phyloP scores from a whole-genome alignment of 768 basidiomycete genomes.

The Suillus sp. region DNA sequence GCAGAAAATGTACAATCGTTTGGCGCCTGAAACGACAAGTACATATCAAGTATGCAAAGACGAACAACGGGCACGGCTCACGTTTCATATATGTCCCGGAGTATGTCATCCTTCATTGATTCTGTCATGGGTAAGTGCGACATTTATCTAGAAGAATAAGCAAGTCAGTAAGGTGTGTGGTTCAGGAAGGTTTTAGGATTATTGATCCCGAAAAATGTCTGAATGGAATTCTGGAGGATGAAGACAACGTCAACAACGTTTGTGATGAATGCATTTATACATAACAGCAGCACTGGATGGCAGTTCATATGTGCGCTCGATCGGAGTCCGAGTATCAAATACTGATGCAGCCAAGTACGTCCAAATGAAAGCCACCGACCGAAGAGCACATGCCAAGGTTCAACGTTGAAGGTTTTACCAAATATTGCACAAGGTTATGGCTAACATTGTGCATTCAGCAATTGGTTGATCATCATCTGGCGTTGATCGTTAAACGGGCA shows the following conservation, averaged over 20 bases:
- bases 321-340: not conserved
- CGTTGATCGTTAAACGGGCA: not conserved
- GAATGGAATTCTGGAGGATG: not conserved
- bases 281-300: not conserved
- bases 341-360: not conserved
- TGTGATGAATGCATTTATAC: slow-evolving; percentile 2
- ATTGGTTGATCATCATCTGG: not conserved
- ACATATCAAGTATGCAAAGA: not conserved
- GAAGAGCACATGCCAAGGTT: no score
- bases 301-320: not conserved
- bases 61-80: not conserved
- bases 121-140: not conserved
- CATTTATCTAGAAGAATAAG: not conserved
- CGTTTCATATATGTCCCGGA: not conserved
- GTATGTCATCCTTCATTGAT: not conserved
- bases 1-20: slow-evolving; percentile 1
- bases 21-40: not conserved
- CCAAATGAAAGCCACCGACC: not conserved
- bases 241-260: not conserved
- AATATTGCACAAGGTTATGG: no score
- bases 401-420: no score
- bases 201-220: not conserved
- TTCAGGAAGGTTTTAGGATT: not conserved
- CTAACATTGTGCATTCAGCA: no score
- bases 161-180: not conserved